Percentiles rank a stretch among this genome's conserved stretches.
These are phyloP conservation scores for Cymbomonas tetramitiformis DNA, from an alignment of 139 green algal species.

Conservation along the genomic window DNA sequence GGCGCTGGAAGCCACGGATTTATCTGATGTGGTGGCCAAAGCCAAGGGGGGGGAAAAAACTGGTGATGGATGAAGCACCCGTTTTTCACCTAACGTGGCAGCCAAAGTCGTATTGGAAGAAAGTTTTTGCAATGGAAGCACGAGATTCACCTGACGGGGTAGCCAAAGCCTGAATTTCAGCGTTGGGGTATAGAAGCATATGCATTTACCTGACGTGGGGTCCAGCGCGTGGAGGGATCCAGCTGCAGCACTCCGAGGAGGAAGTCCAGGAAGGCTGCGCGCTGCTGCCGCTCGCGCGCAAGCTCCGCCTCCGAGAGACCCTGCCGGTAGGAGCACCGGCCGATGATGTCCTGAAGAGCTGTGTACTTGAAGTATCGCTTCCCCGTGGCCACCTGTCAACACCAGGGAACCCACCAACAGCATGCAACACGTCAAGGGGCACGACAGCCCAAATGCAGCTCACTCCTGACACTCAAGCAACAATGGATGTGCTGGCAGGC, in stretches of 20 bases:
- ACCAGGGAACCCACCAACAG: constrained; percentile 19
- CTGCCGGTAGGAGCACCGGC: constrained; percentile 38
- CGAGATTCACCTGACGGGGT: no score
- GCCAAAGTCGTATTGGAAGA: no score
- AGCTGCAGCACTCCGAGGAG: constrained; percentile 47
- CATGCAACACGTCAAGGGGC: not conserved
- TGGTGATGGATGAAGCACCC: no score
- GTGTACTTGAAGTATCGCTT: constrained; percentile 79
- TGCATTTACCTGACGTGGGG: no score
- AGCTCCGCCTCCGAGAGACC: constrained; percentile 27
- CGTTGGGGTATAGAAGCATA: no score
- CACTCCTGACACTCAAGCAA: not conserved
- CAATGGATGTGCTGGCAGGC: not conserved
- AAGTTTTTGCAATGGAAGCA: no score
- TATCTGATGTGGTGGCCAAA: no score
- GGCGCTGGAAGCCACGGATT: no score
- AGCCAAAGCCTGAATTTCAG: no score
- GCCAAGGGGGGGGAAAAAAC: no score
- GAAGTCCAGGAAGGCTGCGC: constrained; percentile 69
- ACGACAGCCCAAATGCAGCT: not conserved
- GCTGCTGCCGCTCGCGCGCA: constrained; percentile 24
- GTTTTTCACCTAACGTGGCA: no score
- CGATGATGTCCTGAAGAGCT: constrained; percentile 64
- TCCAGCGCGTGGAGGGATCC: constrained; percentile 56
- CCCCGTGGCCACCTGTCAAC: constrained; percentile 31